These are phyloP conservation scores for Malus hybrid DNA, from an alignment of 331 rosid genomes.

Conservation along the genomic window DNA sequence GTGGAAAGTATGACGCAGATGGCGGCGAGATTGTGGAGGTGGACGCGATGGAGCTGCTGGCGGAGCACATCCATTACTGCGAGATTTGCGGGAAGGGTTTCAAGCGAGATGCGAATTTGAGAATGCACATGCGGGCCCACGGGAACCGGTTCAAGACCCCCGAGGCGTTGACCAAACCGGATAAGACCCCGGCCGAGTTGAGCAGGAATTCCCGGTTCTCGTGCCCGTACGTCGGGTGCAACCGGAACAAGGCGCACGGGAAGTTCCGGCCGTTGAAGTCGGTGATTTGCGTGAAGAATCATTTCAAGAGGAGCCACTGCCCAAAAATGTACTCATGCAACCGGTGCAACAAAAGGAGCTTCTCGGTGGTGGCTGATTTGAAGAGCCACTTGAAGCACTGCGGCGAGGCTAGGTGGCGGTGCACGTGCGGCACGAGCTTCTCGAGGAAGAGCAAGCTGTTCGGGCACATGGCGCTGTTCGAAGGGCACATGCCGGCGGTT, in stretches of 20 bases:
- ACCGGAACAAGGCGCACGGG: conserved; percentile 41
- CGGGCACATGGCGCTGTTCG: conserved; percentile 58
- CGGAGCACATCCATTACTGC: conserved; percentile 55
- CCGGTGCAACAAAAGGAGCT: conserved; percentile 56
- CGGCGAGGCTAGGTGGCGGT: conserved; percentile 59
- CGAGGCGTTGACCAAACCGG: conserved; percentile 54
- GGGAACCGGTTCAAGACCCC: conserved; percentile 58
- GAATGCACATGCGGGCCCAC: conserved; percentile 86
- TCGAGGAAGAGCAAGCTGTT: conserved; percentile 65
- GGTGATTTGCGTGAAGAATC: conserved; percentile 54
- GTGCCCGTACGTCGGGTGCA: conserved; percentile 58
- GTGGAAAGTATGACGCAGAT: conserved; percentile 11
- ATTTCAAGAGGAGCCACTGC: conserved; percentile 80
- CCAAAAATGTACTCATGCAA: conserved; percentile 60
- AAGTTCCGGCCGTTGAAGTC: conserved; percentile 63
- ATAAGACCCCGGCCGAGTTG: background rate
- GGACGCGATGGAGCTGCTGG: conserved; percentile 54
- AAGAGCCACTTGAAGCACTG: conserved; percentile 65
- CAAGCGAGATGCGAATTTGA: conserved; percentile 64
- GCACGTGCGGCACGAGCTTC: conserved; percentile 67
- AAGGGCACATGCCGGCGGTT: conserved; percentile 66
- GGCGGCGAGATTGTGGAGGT: conserved; percentile 58
- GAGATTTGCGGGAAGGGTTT: conserved; percentile 77
- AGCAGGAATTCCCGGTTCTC: conserved; percentile 34
- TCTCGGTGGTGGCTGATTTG: conserved; percentile 7